These are phyloP conservation scores for Bipolaris zeicola DNA, from an alignment of 2,329 filamentous ascomycete genomes.

Conservation along the genomic window DNA sequence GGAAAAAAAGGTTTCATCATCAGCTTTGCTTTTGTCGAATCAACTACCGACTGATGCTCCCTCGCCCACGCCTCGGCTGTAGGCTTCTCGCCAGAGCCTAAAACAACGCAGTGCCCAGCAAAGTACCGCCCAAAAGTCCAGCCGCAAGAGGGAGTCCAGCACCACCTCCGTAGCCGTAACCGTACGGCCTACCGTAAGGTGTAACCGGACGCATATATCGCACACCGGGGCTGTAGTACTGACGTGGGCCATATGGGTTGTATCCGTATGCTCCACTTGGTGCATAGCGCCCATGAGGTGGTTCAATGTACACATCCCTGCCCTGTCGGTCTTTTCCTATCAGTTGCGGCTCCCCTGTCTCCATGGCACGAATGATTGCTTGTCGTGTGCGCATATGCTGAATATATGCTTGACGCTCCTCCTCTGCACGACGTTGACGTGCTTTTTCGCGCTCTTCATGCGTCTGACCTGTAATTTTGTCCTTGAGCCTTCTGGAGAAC, in stretches of 20 bases:
- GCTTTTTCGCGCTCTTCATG: constrained; percentile 60
- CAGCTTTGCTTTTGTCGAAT: neutral
- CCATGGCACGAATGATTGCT: constrained; percentile 57
- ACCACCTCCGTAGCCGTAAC: constrained; percentile 48
- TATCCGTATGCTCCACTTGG: constrained; percentile 48
- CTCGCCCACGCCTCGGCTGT: neutral
- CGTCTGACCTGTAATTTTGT: constrained; percentile 62
- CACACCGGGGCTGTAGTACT: constrained; percentile 56
- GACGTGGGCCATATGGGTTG: constrained; percentile 54
- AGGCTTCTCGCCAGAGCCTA: constrained; percentile 3
- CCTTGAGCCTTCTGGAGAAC: constrained; percentile 64
- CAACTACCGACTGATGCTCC: neutral
- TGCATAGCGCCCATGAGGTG: constrained; percentile 50
- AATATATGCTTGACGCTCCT: constrained; percentile 59
- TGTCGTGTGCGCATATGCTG: constrained; percentile 58
- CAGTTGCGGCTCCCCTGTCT: constrained; percentile 62
- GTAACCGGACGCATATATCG: constrained; percentile 56
- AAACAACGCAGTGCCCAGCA: constrained; percentile 42
- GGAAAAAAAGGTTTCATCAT: neutral
- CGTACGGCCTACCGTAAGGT: constrained; percentile 53
- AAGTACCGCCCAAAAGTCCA: constrained; percentile 42
- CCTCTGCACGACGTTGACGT: constrained; percentile 54
- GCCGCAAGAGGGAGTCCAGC: constrained; percentile 44
- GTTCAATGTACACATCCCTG: constrained; percentile 64
- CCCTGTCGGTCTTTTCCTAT: constrained; percentile 61